phyloP scores from a whole-genome alignment of 1,139 yeast genomes.

The Saccharomyces hybrid region DNA sequence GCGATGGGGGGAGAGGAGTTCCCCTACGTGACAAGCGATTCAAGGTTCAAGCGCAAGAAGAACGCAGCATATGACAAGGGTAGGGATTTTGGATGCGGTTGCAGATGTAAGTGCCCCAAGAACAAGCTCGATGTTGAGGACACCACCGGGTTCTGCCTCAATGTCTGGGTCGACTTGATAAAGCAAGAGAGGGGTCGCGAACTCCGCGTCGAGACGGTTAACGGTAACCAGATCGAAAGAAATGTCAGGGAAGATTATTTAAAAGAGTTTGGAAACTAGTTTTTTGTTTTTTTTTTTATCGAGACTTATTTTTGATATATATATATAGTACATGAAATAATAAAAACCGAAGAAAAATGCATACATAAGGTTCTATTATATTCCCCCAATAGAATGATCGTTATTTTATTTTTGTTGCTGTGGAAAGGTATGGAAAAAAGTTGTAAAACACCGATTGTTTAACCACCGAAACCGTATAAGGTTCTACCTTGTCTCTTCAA shows the following conservation, averaged over 20 bases:
- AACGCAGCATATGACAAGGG: slow-evolving; percentile 1
- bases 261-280: not conserved
- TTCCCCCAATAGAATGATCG: not conserved
- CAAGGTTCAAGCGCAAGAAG: slow-evolving; percentile 6
- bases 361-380: not conserved
- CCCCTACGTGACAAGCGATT: slow-evolving; percentile 35
- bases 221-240: not conserved
- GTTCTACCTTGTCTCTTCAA: slow-evolving; percentile 99
- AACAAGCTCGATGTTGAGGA: slow-evolving; percentile 37
- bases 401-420: not conserved
- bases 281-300: not conserved
- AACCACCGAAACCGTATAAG: slow-evolving; percentile 99
- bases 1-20: slow-evolving; percentile 33
- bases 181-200: slow-evolving; percentile 14
- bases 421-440: not conserved
- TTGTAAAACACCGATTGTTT: slow-evolving; percentile 19
- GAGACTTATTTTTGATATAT: not conserved
- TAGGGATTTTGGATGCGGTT: slow-evolving; percentile 2
- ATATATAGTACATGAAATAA: not conserved
- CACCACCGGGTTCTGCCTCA: slow-evolving; percentile 33
- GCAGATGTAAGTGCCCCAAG: slow-evolving; percentile 3
- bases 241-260: not conserved
- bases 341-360: slow-evolving; percentile 17
- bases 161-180: slow-evolving; percentile 33
- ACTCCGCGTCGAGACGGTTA: not conserved